Evolutionary conservation across 1,139 yeast genomes (phyloP).

Genomic region (Suhomyces guaymorum): DNA sequence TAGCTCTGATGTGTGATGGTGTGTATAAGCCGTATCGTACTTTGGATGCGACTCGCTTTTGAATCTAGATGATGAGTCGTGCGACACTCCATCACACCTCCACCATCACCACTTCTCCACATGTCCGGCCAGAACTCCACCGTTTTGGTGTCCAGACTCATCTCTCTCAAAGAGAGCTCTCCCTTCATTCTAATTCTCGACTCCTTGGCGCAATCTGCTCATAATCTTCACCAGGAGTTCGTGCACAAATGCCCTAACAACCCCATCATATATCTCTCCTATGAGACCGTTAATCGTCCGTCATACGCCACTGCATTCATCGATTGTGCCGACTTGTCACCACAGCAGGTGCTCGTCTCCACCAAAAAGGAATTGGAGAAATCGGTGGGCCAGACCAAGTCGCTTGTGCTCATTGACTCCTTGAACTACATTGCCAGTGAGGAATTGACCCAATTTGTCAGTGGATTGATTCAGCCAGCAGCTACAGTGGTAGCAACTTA

Average conservation of each 20-base stretch:
- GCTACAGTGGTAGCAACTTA: constrained; percentile 58
- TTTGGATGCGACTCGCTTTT: background rate
- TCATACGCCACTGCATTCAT: constrained; percentile 49
- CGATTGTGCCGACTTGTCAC: constrained; percentile 39
- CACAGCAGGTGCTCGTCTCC: constrained; percentile 24
- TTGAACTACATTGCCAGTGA: constrained; percentile 57
- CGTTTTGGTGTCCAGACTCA: constrained; percentile 59
- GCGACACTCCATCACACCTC: constrained; percentile 10
- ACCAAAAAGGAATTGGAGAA: constrained; percentile 24
- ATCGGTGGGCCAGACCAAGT: constrained; percentile 19
- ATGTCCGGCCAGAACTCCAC: constrained; percentile 56
- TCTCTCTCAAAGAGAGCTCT: constrained; percentile 68
- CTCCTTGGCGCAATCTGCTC: constrained; percentile 67
- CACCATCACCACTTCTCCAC: background rate
- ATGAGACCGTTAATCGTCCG: constrained; percentile 60
- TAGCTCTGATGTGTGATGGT: too few relatives aligned
- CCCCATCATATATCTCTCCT: constrained; percentile 55
- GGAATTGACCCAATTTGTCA: constrained; percentile 53
- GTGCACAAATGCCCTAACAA: constrained; percentile 36
- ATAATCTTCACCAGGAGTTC: constrained; percentile 57
- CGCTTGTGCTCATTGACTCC: constrained; percentile 62
- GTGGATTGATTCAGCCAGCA: constrained; percentile 55
- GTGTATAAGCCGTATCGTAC: too few relatives aligned
- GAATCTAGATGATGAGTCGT: constrained; percentile 18
- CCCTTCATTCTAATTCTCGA: constrained; percentile 74